Evolutionary conservation across 1,284 basidiomycete genomes (phyloP).

Genomic region (Xerocomus subilludens): DNA sequence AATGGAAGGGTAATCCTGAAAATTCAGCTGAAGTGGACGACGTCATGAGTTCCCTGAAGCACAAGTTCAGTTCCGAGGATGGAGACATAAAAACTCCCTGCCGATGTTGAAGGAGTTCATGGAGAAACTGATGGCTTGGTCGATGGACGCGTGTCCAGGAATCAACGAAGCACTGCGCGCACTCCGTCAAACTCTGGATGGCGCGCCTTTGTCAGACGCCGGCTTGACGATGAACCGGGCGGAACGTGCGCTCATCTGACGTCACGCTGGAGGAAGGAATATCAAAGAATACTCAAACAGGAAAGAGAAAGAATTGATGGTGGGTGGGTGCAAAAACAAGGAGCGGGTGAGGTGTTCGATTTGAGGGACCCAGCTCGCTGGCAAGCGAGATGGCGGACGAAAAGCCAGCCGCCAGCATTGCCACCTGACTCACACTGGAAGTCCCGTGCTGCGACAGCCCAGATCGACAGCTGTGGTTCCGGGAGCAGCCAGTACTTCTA

Average conservation of each 20-base stretch:
- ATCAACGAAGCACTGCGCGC: not conserved
- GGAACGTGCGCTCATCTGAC: not conserved
- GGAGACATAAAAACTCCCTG: slow-evolving; percentile 14
- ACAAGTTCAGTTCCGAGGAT: slow-evolving; percentile 23
- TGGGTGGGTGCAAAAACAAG: no score
- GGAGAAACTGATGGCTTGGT: slow-evolving; percentile 11
- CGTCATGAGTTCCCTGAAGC: slow-evolving; percentile 17
- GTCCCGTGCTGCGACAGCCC: no score
- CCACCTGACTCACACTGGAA: no score
- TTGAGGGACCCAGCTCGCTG: no score
- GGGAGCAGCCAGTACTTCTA: no score
- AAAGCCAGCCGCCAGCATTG: no score
- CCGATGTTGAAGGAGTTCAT: slow-evolving; percentile 20
- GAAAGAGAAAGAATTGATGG: no score
- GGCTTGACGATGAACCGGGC: not conserved
- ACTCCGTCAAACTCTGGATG: not conserved
- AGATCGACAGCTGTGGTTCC: no score
- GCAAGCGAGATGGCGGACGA: no score
- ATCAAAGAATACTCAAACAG: no score
- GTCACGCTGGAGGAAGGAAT: no score
- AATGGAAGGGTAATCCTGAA: slow-evolving; percentile 12
- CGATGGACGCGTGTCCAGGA: not conserved
- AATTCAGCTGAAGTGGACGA: slow-evolving; percentile 13
- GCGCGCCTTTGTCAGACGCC: not conserved
- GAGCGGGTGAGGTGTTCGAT: no score